Evolutionary conservation across 2,329 filamentous ascomycete genomes (phyloP), one percentile per base, ranked within the genome.

Genomic region (Didymella segeticola): DNA sequence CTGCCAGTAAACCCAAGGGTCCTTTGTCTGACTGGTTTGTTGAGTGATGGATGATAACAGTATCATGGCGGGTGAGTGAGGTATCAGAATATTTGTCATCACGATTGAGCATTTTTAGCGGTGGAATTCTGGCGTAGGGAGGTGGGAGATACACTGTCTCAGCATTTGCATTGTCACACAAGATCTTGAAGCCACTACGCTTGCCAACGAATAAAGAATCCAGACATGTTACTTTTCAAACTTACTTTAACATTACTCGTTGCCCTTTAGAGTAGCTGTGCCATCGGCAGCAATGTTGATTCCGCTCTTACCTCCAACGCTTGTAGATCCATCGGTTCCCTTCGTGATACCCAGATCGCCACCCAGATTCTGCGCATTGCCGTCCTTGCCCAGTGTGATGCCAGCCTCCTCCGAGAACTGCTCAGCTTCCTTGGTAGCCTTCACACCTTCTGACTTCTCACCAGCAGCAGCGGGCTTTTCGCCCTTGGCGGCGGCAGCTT

Each of bases 291-390:
- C 64, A 41, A 72, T 57, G 20, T 71, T 69, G 38, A 72, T 71
- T 4, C 68, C 69, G 22, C 66, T 71, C 47, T 63, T 56, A 4
- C 70, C 69, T 12, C 69, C 69, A 14, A 71, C 57, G 34, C 60
- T 67, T 46, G 65, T 66, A 27, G 64, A 68, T n/a, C 70, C 68
- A 58, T 71, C 69, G 15, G 54, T 61, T 2, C 69, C 69, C 46
- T 70, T 61, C 2, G 69, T 72, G 36, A 72, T 71, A 1, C 70
- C 70, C 50, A 72, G 36, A 23, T 71, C 67, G 10, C 70, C 70
- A 8, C 69, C 70, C n/a, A 66, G 45, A 26, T 71, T 72, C 19
- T 58, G 56, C 8, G 70, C 61, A 42, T 61, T 64, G 1, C 70
- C 70, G 20, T 55, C 34, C 15, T 55, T 22, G 31, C 61, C 64